These are phyloP conservation scores for Monascus ruber DNA, from an alignment of 2,329 filamentous ascomycete species.

Conservation along the genomic window DNA sequence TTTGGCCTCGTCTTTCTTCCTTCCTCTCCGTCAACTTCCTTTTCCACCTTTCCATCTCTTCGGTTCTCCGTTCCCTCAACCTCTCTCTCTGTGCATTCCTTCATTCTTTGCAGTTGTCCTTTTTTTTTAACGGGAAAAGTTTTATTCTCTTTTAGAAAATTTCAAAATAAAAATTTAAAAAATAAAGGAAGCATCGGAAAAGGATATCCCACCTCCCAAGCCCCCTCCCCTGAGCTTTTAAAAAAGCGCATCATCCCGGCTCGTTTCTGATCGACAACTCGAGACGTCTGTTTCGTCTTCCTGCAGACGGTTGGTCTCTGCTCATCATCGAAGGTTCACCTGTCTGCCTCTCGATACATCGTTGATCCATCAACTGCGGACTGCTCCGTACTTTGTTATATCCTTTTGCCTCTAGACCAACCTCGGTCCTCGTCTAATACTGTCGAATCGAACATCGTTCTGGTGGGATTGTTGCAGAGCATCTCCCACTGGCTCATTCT, in stretches of 20 bases:
- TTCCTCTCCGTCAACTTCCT: slow-evolving; percentile 6
- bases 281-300: neutral
- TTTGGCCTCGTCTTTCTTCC: neutral
- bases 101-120: slow-evolving; percentile 17
- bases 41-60: slow-evolving; percentile 10
- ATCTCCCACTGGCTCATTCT: slow-evolving; percentile 15
- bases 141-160: neutral
- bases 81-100: slow-evolving; percentile 15
- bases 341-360: neutral
- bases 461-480: slow-evolving; percentile 25
- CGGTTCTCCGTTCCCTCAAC: neutral
- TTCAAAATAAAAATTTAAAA: slow-evolving; percentile 3
- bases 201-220: neutral
- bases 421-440: slow-evolving; percentile 5
- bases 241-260: neutral
- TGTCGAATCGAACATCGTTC: slow-evolving; percentile 11
- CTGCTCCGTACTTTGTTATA: neutral
- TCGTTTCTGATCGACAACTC: neutral
- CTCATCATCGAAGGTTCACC: neutral
- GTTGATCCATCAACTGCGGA: neutral
- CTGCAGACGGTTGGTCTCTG: neutral
- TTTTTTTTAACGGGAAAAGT: slow-evolving; percentile 4
- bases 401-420: neutral
- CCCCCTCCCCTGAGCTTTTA: neutral
- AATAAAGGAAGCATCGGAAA: slow-evolving; percentile 6